Evolutionary conservation across 345 rosid genomes (phyloP).

Genomic region (Corymbia maculata): DNA sequence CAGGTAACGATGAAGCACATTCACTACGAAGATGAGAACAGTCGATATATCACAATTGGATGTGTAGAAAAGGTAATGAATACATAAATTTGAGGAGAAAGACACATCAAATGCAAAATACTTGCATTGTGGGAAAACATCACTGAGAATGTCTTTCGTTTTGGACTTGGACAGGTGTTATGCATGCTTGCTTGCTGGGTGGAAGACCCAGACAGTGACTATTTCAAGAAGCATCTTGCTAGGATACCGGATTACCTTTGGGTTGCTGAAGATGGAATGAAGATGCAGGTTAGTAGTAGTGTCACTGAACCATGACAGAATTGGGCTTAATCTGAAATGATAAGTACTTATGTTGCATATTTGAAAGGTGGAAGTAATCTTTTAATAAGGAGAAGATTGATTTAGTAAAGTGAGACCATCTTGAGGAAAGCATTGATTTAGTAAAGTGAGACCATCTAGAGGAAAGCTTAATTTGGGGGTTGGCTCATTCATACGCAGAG

Average conservation of each 20-base stretch:
- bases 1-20: slow-evolving; percentile 17
- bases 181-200: slow-evolving; percentile 66
- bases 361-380: neutral
- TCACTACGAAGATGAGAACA: slow-evolving; percentile 32
- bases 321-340: neutral
- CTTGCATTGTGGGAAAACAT: neutral
- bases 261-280: slow-evolving; percentile 69
- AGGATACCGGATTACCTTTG: slow-evolving; percentile 43
- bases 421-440: neutral
- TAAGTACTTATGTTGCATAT: neutral
- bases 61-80: slow-evolving; percentile 23
- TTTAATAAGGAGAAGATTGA: neutral
- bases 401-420: neutral
- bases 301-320: neutral
- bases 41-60: slow-evolving; percentile 29
- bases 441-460: neutral
- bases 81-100: neutral
- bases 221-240: slow-evolving; percentile 49
- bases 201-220: slow-evolving; percentile 47
- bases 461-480: neutral
- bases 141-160: neutral
- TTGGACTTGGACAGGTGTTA: slow-evolving; percentile 17
- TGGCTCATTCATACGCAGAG: slow-evolving; percentile 10
- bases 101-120: neutral
- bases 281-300: slow-evolving; percentile 27